phyloP scores from a whole-genome alignment of 176 grass and related monocot genomes.

The Zea luxurians region DNA sequence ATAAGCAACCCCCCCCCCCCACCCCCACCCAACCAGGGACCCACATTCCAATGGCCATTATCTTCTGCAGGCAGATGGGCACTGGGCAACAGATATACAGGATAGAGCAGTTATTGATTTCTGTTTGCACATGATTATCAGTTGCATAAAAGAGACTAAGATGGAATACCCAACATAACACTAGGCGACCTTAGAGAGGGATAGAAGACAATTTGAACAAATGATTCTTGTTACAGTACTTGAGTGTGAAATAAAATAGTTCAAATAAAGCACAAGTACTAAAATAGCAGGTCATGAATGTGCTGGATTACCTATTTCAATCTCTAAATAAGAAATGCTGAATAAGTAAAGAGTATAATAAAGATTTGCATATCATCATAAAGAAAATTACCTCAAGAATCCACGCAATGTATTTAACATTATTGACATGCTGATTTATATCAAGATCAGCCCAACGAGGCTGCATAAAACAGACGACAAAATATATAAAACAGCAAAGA shows the following conservation, averaged over 20 bases:
- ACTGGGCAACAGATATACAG: conserved; percentile 6
- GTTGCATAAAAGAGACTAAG: neutral
- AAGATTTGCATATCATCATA: conserved; percentile 9
- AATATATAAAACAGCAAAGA: conserved; percentile 16
- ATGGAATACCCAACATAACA: neutral
- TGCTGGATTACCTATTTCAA: neutral
- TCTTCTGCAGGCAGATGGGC: conserved; percentile 6
- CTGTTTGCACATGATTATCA: conserved; percentile 2
- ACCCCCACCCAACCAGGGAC: no score
- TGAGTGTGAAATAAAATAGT: neutral
- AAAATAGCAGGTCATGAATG: neutral
- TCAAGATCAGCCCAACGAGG: conserved; percentile 73
- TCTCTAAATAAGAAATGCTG: conserved; percentile 1
- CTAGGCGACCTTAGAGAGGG: neutral
- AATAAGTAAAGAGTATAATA: neutral
- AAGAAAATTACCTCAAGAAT: conserved; percentile 67
- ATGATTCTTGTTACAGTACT: conserved; percentile 6
- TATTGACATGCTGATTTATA: conserved; percentile 85
- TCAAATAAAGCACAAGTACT: neutral
- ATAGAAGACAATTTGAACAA: neutral
- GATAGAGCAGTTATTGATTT: neutral
- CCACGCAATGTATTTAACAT: conserved; percentile 90
- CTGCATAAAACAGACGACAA: conserved; percentile 44
- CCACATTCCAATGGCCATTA: conserved; percentile 26
- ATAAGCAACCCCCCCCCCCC: no score